phyloP scores from a whole-genome alignment of 2,329 filamentous ascomycete species.

The Exophiala alcalophila region DNA sequence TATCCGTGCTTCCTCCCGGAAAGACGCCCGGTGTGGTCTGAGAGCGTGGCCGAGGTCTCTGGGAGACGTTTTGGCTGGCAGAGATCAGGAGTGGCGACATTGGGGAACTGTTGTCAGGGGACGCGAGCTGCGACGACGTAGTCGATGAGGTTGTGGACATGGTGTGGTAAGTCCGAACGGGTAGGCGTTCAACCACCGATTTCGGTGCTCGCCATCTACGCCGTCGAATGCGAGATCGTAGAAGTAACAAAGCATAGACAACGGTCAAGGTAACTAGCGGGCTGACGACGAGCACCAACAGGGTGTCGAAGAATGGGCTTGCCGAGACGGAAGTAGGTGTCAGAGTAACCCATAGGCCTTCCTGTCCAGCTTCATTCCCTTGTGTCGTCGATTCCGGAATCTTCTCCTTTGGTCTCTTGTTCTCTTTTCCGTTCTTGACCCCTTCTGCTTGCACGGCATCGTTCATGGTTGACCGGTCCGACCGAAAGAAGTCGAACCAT shows the following conservation, averaged over 20 bases:
- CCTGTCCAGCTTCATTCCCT: conserved; percentile 51
- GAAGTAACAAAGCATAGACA: conserved; percentile 82
- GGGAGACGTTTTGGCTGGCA: conserved; percentile 36
- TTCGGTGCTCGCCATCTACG: conserved; percentile 96
- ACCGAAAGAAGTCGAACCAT: conserved; percentile 25
- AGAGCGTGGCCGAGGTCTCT: conserved; percentile 38
- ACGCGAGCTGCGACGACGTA: conserved; percentile 58
- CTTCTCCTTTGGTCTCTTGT: conserved; percentile 27
- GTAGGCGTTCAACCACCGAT: conserved; percentile 89
- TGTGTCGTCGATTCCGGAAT: conserved; percentile 31
- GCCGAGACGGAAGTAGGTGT: conserved; percentile 83
- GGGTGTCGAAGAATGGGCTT: conserved; percentile 91
- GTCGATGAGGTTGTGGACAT: conserved; percentile 62
- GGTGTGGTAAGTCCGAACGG: conserved; percentile 91
- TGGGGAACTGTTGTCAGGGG: conserved; percentile 63
- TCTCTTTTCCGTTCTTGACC: conserved; percentile 26
- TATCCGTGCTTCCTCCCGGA: conserved; percentile 17
- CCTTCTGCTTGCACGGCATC: conserved; percentile 16
- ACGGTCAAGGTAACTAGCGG: conserved; percentile 88
- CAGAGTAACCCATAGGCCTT: conserved; percentile 94
- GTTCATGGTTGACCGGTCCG: conserved; percentile 11
- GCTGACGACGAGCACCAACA: conserved; percentile 94
- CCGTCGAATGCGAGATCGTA: conserved; percentile 83
- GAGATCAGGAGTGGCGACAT: conserved; percentile 77
- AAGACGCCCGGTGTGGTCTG: conserved; percentile 38